Percentiles rank a stretch among this genome's conserved stretches.
phyloP scores from a whole-genome alignment of 2,329 filamentous ascomycete genomes.

The Trematosphaeria pertusa region DNA sequence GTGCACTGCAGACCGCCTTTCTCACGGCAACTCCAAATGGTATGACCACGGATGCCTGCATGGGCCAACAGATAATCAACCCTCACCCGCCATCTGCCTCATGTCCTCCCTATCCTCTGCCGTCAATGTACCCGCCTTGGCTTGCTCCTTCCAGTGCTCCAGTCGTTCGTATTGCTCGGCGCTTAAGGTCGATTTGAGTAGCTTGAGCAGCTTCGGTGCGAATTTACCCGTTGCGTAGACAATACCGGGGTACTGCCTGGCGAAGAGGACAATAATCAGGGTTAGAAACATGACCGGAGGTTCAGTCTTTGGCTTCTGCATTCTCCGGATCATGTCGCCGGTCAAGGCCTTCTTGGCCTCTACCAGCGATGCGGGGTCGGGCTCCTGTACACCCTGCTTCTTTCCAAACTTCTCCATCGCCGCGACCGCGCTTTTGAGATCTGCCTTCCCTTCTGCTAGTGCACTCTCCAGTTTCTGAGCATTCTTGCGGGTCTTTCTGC shows the following conservation, averaged over 20 bases:
- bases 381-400: conserved; percentile 37
- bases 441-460: conserved; percentile 23
- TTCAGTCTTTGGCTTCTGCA: conserved; percentile 46
- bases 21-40: too few relatives aligned
- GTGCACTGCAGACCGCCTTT: too few relatives aligned
- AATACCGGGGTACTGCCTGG: conserved; percentile 37
- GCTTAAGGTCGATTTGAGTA: conserved; percentile 33
- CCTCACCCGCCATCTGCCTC: conserved; percentile 35
- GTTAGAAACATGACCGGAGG: conserved; percentile 48
- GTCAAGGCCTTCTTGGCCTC: conserved; percentile 35
- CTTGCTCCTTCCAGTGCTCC: conserved; percentile 48
- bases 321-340: conserved; percentile 40
- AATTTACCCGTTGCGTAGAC: conserved; percentile 52
- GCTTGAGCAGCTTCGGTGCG: conserved; percentile 48
- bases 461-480: conserved; percentile 33
- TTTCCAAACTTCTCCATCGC: conserved; percentile 42
- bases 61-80: too few relatives aligned
- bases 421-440: conserved; percentile 13
- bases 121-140: conserved; percentile 40
- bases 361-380: conserved; percentile 11
- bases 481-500: conserved; percentile 41
- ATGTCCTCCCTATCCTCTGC: conserved; percentile 43
- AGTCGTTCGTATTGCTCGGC: conserved; percentile 36
- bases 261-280: conserved; percentile 42
- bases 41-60: too few relatives aligned